Conservation (phyloP, 2,329 filamentous ascomycete species). For the Diplodia sapinea region DNA sequence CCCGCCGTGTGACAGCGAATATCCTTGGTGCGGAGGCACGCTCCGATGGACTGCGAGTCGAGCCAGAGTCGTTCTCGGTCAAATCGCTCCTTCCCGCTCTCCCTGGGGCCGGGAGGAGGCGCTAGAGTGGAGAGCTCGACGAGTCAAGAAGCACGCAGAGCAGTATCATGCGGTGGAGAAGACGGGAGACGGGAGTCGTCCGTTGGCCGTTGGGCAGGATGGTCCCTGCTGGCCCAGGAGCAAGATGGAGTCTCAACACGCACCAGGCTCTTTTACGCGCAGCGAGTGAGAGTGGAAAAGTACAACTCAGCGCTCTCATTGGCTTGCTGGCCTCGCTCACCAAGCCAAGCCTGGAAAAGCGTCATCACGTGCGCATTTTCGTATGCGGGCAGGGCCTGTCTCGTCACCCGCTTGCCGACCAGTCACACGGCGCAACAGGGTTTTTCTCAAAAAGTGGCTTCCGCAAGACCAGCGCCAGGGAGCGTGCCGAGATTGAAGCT, state of each 20-base stretch:
- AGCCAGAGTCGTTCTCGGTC: conserved; percentile 15
- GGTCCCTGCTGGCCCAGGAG: conserved; percentile 22
- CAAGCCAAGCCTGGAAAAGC: not conserved
- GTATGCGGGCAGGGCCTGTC: conserved; percentile 13
- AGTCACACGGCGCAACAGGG: conserved; percentile 25
- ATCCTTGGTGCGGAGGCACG: conserved; percentile 18
- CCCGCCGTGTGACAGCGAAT: conserved; percentile 3
- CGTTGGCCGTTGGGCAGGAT: conserved; percentile 30
- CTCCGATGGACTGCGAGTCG: conserved; percentile 7
- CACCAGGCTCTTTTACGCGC: conserved; percentile 20
- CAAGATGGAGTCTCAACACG: conserved; percentile 25
- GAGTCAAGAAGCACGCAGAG: conserved; percentile 20
- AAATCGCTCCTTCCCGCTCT: conserved; percentile 14
- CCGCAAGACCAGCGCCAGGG: conserved; percentile 22
- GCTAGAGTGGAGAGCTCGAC: conserved; percentile 6
- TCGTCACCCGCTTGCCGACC: conserved; percentile 25
- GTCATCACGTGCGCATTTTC: not conserved
- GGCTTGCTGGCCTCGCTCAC: not conserved
- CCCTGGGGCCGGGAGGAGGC: conserved; percentile 2
- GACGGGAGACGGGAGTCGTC: conserved; percentile 27
- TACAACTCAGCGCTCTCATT: not conserved
- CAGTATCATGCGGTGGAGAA: conserved; percentile 28
- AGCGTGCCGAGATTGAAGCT: conserved; percentile 20
- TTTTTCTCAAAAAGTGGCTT: conserved; percentile 20
- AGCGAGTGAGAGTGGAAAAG: conserved; percentile 21